Evolutionary conservation across 2,329 filamentous ascomycete species (phyloP).

Genomic region (Neopestalotiopsis rosae): DNA sequence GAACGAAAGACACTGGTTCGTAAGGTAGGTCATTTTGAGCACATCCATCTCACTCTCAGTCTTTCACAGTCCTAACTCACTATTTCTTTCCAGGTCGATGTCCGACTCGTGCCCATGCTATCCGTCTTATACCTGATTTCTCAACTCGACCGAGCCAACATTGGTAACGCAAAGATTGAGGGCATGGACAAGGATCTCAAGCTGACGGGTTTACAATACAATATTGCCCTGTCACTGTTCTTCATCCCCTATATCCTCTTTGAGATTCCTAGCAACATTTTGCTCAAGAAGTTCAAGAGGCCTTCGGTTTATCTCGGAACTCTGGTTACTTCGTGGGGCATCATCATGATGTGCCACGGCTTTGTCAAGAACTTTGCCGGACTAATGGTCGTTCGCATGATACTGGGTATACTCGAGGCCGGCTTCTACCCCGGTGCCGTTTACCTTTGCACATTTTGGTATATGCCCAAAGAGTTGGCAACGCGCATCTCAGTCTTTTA

Average conservation of each 20-base stretch:
- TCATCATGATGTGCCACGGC: slow-evolving; percentile 33
- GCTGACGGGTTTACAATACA: slow-evolving; percentile 55
- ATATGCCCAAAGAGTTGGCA: slow-evolving; percentile 33
- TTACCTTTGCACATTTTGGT: slow-evolving; percentile 36
- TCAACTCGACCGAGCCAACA: slow-evolving; percentile 59
- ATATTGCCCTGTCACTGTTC: slow-evolving; percentile 67
- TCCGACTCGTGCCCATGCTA: slow-evolving; percentile 51
- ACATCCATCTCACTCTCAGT: neutral
- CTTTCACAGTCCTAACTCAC: neutral
- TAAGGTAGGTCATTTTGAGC: slow-evolving; percentile 27
- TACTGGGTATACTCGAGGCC: slow-evolving; percentile 38
- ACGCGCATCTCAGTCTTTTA: slow-evolving; percentile 35
- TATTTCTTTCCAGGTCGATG: slow-evolving; percentile 29
- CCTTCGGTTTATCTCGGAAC: slow-evolving; percentile 69
- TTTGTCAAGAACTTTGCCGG: slow-evolving; percentile 35
- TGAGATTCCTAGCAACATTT: slow-evolving; percentile 66
- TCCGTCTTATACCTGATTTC: slow-evolving; percentile 58
- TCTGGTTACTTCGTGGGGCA: slow-evolving; percentile 60
- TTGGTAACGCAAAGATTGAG: slow-evolving; percentile 52
- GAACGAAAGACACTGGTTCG: slow-evolving; percentile 29
- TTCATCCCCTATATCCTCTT: slow-evolving; percentile 60
- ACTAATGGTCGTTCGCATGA: slow-evolving; percentile 33
- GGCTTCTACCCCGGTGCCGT: slow-evolving; percentile 37
- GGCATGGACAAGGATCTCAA: slow-evolving; percentile 49
- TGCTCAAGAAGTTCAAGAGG: slow-evolving; percentile 64